phyloP scores from a whole-genome alignment of 306 rosid genomes.

The Cucurbita argyrosperma region DNA sequence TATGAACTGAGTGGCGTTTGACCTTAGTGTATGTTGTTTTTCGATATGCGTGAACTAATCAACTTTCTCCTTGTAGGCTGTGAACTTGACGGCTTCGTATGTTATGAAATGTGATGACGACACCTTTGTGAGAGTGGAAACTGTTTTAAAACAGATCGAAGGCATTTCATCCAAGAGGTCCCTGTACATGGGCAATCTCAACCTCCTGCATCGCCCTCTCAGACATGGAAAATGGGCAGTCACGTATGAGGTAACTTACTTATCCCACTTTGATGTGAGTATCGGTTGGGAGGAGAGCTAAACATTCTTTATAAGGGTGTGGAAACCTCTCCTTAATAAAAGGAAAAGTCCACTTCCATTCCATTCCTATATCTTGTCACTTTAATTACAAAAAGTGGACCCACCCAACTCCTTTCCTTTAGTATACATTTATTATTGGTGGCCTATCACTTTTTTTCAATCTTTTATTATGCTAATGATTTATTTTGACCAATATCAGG shows the following conservation, averaged over 20 bases:
- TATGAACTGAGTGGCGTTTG: not conserved
- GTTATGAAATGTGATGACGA: constrained; percentile 91
- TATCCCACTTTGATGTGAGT: not conserved
- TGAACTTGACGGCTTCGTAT: constrained; percentile 64
- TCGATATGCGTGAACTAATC: not conserved
- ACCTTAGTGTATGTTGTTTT: not conserved
- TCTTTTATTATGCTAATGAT: not conserved
- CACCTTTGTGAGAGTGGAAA: constrained; percentile 70
- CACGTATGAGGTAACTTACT: constrained; percentile 63
- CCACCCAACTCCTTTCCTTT: not conserved
- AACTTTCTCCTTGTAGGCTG: constrained; percentile 38
- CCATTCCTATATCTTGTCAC: too few species aligned
- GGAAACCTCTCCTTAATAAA: too few species aligned
- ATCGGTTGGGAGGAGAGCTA: too few species aligned
- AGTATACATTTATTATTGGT: not conserved
- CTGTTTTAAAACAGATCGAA: constrained; percentile 63
- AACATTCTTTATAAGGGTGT: too few species aligned
- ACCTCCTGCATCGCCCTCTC: constrained; percentile 93
- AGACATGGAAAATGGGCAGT: constrained; percentile 95
- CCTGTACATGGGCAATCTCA: constrained; percentile 95
- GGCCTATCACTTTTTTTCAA: not conserved
- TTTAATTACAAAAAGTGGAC: not conserved
- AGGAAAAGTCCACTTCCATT: too few species aligned
- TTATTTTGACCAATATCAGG: constrained; percentile 29
- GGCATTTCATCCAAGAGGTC: constrained; percentile 42